Evolutionary conservation across 805 yeast species (phyloP).

Genomic region (Tetrapisispora namnaoensis): DNA sequence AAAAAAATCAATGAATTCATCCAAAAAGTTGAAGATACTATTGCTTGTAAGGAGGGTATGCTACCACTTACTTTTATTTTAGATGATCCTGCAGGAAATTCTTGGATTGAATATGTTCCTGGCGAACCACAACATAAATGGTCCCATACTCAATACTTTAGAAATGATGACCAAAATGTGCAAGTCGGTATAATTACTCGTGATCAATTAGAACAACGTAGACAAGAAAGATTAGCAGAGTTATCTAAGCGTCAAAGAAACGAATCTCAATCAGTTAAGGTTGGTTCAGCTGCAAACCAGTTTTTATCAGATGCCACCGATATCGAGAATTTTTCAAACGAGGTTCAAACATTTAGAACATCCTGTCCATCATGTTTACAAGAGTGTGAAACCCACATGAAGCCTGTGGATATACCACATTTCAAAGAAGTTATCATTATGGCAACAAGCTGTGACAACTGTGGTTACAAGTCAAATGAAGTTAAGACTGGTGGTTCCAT

Average conservation of each 20-base stretch:
- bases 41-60: conserved; percentile 57
- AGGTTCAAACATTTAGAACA: conserved; percentile 87
- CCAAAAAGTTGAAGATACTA: conserved; percentile 44
- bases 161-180: conserved; percentile 85
- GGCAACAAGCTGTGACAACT: conserved; percentile 85
- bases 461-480: conserved; percentile 95
- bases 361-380: conserved; percentile 80
- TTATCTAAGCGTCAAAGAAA: conserved; percentile 31
- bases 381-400: conserved; percentile 89
- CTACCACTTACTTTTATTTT: conserved; percentile 69
- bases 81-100: conserved; percentile 95
- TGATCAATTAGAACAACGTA: conserved; percentile 40
- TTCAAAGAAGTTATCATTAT: conserved; percentile 94
- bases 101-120: conserved; percentile 87
- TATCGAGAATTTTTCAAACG: conserved; percentile 77
- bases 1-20: conserved; percentile 68
- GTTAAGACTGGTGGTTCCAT: conserved; percentile 98
- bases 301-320: conserved; percentile 64
- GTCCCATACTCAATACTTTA: conserved; percentile 70
- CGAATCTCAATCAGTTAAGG: conserved; percentile 14
- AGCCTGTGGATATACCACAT: conserved; percentile 91
- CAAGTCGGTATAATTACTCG: conserved; percentile 66
- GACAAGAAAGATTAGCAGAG: conserved; percentile 26
- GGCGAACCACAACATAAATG: conserved; percentile 85
- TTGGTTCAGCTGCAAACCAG: conserved; percentile 28